These are phyloP conservation scores for Passalora sequoiae DNA, from an alignment of 2,329 filamentous ascomycete genomes.

Conservation along the genomic window DNA sequence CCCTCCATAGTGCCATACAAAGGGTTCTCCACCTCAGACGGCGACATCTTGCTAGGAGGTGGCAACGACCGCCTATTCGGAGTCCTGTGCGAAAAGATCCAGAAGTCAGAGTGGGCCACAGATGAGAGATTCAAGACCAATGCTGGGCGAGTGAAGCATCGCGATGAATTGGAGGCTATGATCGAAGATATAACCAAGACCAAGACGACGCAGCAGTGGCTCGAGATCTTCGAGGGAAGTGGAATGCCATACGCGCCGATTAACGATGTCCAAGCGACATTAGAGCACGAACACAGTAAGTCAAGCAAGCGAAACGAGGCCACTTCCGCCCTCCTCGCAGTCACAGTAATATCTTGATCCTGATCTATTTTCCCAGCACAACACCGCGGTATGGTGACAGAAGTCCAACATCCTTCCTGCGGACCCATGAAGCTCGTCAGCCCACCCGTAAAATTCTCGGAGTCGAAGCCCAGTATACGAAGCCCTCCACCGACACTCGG, in stretches of 20 bases:
- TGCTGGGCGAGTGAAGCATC: slow-evolving; percentile 58
- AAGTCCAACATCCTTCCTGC: slow-evolving; percentile 76
- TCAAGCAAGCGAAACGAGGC: no score
- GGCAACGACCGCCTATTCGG: slow-evolving; percentile 60
- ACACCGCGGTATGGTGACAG: slow-evolving; percentile 82
- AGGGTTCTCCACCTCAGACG: slow-evolving; percentile 64
- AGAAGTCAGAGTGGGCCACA: slow-evolving; percentile 53
- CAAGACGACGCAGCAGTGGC: slow-evolving; percentile 83
- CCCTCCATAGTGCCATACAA: slow-evolving; percentile 97
- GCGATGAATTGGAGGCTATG: slow-evolving; percentile 67
- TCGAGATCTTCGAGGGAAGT: slow-evolving; percentile 77
- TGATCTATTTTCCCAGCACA: no score
- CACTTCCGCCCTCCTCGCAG: no score
- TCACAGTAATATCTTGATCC: no score
- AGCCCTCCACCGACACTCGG: slow-evolving; percentile 78
- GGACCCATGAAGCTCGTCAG: slow-evolving; percentile 87
- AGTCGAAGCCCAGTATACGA: slow-evolving; percentile 69
- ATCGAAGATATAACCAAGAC: slow-evolving; percentile 71
- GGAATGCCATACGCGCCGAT: slow-evolving; percentile 93
- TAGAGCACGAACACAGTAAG: slow-evolving; percentile 78
- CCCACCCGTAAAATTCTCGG: slow-evolving; percentile 89
- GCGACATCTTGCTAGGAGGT: slow-evolving; percentile 59
- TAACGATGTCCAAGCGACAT: slow-evolving; percentile 81
- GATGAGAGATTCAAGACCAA: slow-evolving; percentile 57
- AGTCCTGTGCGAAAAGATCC: slow-evolving; percentile 53